Percentiles rank a stretch among this genome's conserved stretches.
Evolutionary conservation across 108 stramenopile genomes (phyloP).

Genomic region (Nitzschia inconspicua): DNA sequence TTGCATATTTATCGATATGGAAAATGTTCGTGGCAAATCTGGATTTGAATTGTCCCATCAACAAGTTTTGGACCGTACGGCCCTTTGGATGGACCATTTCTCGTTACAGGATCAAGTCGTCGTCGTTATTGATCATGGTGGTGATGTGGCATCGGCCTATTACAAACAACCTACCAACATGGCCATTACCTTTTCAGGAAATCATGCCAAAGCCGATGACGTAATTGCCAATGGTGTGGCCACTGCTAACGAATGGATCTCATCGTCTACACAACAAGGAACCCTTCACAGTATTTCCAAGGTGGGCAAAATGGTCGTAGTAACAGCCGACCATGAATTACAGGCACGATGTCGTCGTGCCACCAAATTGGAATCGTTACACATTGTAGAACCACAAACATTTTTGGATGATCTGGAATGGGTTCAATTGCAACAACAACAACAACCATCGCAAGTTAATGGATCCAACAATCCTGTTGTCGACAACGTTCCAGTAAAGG

Average conservation of each 20-base stretch:
- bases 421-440: not conserved
- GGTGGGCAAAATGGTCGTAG: conserved; percentile 34
- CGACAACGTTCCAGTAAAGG: not conserved
- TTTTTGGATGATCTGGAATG: conserved; percentile 37
- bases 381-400: conserved; percentile 23
- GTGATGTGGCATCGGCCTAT: conserved; percentile 31
- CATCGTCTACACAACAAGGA: conserved; percentile 1
- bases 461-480: not conserved
- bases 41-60: conserved; percentile 53
- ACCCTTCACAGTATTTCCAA: not conserved
- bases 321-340: conserved; percentile 62
- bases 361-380: conserved; percentile 21
- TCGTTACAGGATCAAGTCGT: conserved; percentile 29
- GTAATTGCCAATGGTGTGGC: conserved; percentile 53
- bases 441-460: not conserved
- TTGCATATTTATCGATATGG: conserved; percentile 47
- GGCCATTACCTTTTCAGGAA: conserved; percentile 52
- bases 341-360: conserved; percentile 27
- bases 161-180: conserved; percentile 21
- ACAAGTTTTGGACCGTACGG: conserved; percentile 41
- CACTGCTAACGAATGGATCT: conserved; percentile 9
- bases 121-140: conserved; percentile 62
- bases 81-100: conserved; percentile 35
- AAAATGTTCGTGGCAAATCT: conserved; percentile 67
- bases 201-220: conserved; percentile 61